Conservation (phyloP, 2,329 filamentous ascomycete genomes). For the Coniochaeta hoffmannii region DNA sequence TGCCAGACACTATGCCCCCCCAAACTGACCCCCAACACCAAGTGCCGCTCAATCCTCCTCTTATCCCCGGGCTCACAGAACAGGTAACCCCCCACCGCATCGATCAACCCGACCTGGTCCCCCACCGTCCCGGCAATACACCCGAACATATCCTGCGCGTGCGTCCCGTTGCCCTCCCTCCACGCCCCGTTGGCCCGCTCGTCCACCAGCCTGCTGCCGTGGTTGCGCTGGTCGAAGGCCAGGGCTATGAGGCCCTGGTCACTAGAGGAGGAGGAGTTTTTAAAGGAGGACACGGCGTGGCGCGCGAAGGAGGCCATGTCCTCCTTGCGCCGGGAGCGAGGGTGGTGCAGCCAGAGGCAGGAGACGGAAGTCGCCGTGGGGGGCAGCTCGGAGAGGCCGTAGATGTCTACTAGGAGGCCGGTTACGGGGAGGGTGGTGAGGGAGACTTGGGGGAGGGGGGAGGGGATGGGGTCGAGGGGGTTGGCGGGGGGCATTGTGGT, state of each 20-base stretch:
- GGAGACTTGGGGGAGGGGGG: conserved; percentile 46
- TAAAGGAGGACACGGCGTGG: conserved; percentile 63
- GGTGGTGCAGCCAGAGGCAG: conserved; percentile 88
- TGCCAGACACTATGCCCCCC: conserved; percentile 89
- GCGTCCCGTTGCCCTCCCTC: conserved; percentile 68
- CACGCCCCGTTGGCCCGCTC: conserved; percentile 67
- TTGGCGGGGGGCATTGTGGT: conserved; percentile 8
- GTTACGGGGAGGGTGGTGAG: conserved; percentile 62
- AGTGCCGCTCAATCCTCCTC: conserved; percentile 49
- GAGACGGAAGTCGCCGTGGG: conserved; percentile 47
- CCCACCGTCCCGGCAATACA: conserved; percentile 63
- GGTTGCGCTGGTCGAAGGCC: conserved; percentile 88
- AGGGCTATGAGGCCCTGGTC: conserved; percentile 65
- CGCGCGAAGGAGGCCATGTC: conserved; percentile 70
- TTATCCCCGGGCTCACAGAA: conserved; percentile 37
- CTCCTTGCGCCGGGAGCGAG: conserved; percentile 61
- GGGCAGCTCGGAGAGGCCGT: conserved; percentile 70
- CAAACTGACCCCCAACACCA: conserved; percentile 75
- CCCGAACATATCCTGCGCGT: conserved; percentile 89
- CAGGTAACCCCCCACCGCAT: conserved; percentile 69
- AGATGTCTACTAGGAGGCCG: conserved; percentile 71
- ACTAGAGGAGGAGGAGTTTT: conserved; percentile 30
- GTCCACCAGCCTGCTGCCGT: conserved; percentile 64
- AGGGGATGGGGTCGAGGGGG: conserved; percentile 5
- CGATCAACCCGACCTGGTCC: conserved; percentile 71